Percentiles rank a stretch among this genome's conserved stretches.
These are phyloP conservation scores for Aegilops sharonensis DNA, from an alignment of 176 grass and related monocot species.

Conservation along the genomic window DNA sequence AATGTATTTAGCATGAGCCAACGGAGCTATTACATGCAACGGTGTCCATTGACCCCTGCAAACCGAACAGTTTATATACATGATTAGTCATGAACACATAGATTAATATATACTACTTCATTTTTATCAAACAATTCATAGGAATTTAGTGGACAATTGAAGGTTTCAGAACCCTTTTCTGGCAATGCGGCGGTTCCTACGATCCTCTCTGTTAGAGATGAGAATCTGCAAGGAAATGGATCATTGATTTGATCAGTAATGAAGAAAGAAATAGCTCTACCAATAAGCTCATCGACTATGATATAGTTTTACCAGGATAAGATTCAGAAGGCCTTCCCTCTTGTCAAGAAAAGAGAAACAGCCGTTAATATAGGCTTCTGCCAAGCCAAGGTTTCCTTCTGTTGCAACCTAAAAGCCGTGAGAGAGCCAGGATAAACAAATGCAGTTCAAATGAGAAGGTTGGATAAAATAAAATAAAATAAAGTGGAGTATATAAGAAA, in stretches of 20 bases:
- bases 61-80: no score
- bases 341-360: not conserved
- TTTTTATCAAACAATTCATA: not conserved
- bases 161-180: not conserved
- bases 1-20: no score
- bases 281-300: not conserved
- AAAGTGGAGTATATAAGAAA: not conserved
- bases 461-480: not conserved
- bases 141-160: not conserved
- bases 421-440: not conserved
- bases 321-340: not conserved
- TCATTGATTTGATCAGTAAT: not conserved
- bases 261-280: not conserved
- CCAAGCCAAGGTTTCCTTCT: not conserved
- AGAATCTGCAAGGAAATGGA: not conserved
- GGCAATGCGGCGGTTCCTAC: not conserved
- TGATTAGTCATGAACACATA: not conserved
- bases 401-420: not conserved
- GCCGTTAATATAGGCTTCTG: not conserved
- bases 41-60: no score
- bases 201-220: not conserved
- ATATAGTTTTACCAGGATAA: slow-evolving; percentile 1
- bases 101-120: no score
- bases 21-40: no score
- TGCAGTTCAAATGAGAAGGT: not conserved